Evolutionary conservation across 2,329 filamentous ascomycete species (phyloP), one percentile per base, ranked within the genome.

Genomic region (Zopfia rhizophila): DNA sequence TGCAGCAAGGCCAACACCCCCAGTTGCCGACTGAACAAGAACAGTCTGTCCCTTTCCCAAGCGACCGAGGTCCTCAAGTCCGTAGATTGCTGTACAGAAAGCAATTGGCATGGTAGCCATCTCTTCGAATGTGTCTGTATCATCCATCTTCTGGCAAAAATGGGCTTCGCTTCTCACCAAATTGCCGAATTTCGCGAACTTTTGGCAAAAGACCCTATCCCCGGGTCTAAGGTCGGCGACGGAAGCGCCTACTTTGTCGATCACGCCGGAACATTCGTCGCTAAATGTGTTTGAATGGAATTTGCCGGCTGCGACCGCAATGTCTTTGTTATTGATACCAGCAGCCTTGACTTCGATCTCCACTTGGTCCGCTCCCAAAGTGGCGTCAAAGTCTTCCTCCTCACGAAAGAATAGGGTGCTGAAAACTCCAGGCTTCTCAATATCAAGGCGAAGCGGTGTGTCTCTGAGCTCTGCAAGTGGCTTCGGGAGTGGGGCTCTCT

Each of bases 21-120:
- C 60, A 12, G 37, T 22, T 1, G 53, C 58, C 11, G 38, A 40
- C 27, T 59, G 56, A 19, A 59, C 53, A 3, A 59, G 38, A 18
- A 55, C 17, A 13, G 38, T 22, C 44, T 59, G 54, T 10, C 47
- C 61, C 10, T 39, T 29, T n/a, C 45, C 8, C 1, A 64, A 46
- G 3, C 51, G 29, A 0, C 45, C 67, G 1, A 64, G n/a, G 22
- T 63, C 19, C n/a, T 57, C 25, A 2, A 72, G 39, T 11, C 38
- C 41, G 24, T 61, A 49, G 2, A 71, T 42, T 0, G 54, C 62
- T 1, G 65, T 70, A n/a, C 21, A 18, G 28, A 51, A 70, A 0
- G 51, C 54, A 3, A 40, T 16, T 0, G 56, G 50, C 14, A 72
- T 58, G 2, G 61, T 58, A 0, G 65, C 58, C 3, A 54, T 68